Evolutionary conservation across 2,329 filamentous ascomycete genomes (phyloP), one percentile per base, ranked within the genome.

Genomic region (Aspergillus novofumigatus): DNA sequence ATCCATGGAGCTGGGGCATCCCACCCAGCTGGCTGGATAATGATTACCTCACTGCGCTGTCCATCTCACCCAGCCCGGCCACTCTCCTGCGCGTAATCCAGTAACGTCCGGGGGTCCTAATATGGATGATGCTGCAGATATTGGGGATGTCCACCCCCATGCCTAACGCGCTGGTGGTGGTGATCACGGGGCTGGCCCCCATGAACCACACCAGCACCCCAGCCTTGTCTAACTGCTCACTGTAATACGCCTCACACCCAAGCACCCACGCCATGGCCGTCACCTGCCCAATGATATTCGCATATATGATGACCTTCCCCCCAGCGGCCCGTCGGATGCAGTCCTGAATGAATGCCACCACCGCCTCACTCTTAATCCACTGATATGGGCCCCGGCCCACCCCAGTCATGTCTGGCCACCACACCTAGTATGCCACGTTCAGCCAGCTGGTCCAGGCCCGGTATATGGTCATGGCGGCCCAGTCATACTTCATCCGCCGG

Each of bases 131-230:
- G 28, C n/a, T 25, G 1, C 51, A 21, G 35, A 62, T 60, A 35
- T 62, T 51, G 25, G 58, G 55, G 20, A 60, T 55, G 38, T 62
- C 52, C 3, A 58, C 29, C 9, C 58, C 55, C 14, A 62, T 55
- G 0, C 55, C 58, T 17, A 62, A 48, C 5, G 53, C 41, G 20
- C 55, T 57, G 0, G 53, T 62, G 17, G 57, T 51, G 0, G 48
- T 25, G 2, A 60, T 49, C 1, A 32, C 29, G 2, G 4, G 0
- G 4, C 29, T 32, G 4, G 4, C 0, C 10, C 29, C 29, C 2
- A 11, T 32, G 4, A 32, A 32, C 4, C 1, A 2, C 4, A 2
- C 29, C 1, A 32, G 5, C 0, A 56, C 45, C 3, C 42, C 1
- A 7, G 38, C 23, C 21, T 10, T n/a, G 8, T 50, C 42, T 7